Base-by-base conservation (phyloP, 768 basidiomycete genomes). In the Hygrocybe coccinea region DNA sequence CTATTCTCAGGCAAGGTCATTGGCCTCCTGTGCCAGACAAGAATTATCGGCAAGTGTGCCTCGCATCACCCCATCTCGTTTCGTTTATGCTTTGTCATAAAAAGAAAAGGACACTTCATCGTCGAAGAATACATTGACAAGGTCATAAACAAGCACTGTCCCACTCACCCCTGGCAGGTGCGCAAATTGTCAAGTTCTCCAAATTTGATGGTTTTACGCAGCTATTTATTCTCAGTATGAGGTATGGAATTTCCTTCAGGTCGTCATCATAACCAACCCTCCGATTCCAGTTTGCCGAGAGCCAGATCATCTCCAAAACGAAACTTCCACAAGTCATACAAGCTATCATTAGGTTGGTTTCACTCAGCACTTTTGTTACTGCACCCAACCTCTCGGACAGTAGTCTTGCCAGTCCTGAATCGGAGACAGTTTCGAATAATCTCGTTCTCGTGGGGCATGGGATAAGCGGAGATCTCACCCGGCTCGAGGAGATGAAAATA, bases 21-120 rank as follows among this genome's bases (percentile, higher is more conserved):
- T 92, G 89, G 89, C 89, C 89, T 5, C 90, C 89, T 25, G 70
- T 77, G 29, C 88, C 90, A 2, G 84, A 85, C 53, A 74, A 74
- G 21, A 90, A 91, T 62, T 92, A 91, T 67, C 79, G 89, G 89
- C 89, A 49, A 52, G 77, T 65, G 50, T 43, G 34, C 29, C 39
- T 52, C 17, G 29, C 9, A 35, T 10, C 39, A 19, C 33, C n/a
- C 12, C 17, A 55, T 55, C 45, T 19, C 54, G 64, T 50, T 56
- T 56, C 38, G 17, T 55, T 45, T n/a, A 41, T 57, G 73, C 75
- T n/a, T n/a, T n/a, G n/a, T n/a, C n/a, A n/a, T n/a, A n/a, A n/a
- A n/a, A n/a, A 81, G 79, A 56, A 79, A 77, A 65, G 90, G 89
- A 0, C 89, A 91, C 64, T 89, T 84, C 58, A 79, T 91, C 54